These are phyloP conservation scores for Cryptococcus hybrid DNA, from an alignment of 1,284 basidiomycete genomes.

Conservation along the genomic window DNA sequence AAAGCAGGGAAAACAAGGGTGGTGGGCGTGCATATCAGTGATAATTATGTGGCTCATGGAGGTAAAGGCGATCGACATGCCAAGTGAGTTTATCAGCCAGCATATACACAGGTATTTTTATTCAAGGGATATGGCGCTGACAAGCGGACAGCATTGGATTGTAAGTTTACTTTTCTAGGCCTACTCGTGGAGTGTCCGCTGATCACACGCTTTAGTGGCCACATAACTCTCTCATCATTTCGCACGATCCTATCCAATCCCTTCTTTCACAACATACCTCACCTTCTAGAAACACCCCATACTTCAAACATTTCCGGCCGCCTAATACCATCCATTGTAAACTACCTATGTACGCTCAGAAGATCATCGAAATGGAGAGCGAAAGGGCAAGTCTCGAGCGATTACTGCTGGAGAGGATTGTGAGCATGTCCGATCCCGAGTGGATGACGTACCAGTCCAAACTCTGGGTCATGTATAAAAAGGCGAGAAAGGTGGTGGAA, in stretches of 20 bases:
- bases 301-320: conserved; percentile 8
- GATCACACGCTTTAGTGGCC: conserved; percentile 9
- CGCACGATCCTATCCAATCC: conserved; percentile 17
- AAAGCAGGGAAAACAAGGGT: conserved; percentile 12
- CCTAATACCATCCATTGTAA: not conserved
- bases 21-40: conserved; percentile 20
- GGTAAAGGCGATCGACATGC: conserved; percentile 17
- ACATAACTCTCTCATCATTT: conserved; percentile 15
- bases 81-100: conserved; percentile 13
- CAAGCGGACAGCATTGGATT: conserved; percentile 7
- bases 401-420: conserved; percentile 3
- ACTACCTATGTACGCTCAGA: not conserved
- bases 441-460: not conserved
- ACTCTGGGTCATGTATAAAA: conserved; percentile 4
- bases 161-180: conserved; percentile 4
- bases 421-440: conserved; percentile 4
- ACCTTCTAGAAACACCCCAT: conserved; percentile 21
- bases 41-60: conserved; percentile 11
- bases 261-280: conserved; percentile 9
- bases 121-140: not conserved
- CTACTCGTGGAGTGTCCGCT: not conserved
- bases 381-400: conserved; percentile 6
- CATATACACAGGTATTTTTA: not conserved
- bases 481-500: conserved; percentile 9
- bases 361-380: conserved; percentile 1